A percentile compares a stretch with the other conserved stretches of the same genome.
Evolutionary conservation across 1,284 basidiomycete species (phyloP).

Genomic region (Ganoderma boninense): DNA sequence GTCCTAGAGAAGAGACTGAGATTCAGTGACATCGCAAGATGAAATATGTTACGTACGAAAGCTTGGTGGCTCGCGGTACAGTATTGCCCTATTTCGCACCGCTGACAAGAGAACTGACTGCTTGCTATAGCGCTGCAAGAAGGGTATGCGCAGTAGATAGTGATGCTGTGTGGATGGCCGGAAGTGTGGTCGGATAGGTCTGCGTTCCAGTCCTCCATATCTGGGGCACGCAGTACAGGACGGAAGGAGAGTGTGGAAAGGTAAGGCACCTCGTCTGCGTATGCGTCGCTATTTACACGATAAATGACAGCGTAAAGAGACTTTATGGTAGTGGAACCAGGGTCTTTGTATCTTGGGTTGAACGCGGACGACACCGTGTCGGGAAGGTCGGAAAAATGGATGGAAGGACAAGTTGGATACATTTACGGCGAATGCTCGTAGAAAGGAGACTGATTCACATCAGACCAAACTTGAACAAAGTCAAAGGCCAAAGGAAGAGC

Average conservation of each 20-base stretch:
- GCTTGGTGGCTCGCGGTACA: neutral
- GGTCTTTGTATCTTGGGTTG: neutral
- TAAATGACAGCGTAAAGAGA: neutral
- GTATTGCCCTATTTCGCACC: neutral
- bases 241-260: neutral
- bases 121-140: neutral
- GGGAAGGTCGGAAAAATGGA: too few species aligned
- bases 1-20: neutral
- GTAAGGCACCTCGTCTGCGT: neutral
- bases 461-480: neutral
- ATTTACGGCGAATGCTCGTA: neutral
- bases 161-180: neutral
- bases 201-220: neutral
- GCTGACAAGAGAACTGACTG: neutral
- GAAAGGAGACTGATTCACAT: neutral
- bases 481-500: neutral
- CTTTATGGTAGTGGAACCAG: neutral
- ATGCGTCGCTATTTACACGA: neutral
- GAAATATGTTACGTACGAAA: neutral
- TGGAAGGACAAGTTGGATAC: neutral
- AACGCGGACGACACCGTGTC: too few species aligned
- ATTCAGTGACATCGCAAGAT: neutral
- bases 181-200: neutral
- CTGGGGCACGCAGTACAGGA: neutral
- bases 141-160: neutral